Evolutionary conservation across 108 stramenopile species (phyloP), one percentile per base, ranked within the genome.

Genomic region (Hondaea fermentalgiana): DNA sequence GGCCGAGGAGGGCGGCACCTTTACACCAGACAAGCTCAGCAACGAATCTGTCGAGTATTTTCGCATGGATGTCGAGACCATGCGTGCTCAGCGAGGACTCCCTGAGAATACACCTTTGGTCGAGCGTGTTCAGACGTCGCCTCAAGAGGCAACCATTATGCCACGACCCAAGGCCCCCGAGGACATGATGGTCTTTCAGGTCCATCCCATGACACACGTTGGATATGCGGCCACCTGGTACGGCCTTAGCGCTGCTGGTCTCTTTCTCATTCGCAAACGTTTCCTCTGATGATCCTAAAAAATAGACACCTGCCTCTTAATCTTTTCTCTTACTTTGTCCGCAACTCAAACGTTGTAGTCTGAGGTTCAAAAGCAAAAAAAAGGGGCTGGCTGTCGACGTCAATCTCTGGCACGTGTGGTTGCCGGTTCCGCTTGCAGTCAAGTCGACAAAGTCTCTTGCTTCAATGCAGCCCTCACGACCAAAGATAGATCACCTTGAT

Each of bases 211-310:
- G 49, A 83, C 76, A 6, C 76, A 83, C 76, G 51, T 53, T 6
- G 76, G 76, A 12, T 83, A 83, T 35, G 76, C 76, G 51, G 76
- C 76, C n/a, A 83, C 76, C n/a, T 83, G 76, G 76, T 83, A 83
- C 51, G 76, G 76, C 45, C 76, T 83, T 23, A 25, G 49, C 45
- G 76, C 76, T 17, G 28, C 76, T 12, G 76, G 49, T 8, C 76
- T 83, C 49, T 83, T 53, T 28, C n/a, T 83, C 3, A 53, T 83
- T 23, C 45, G 51, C 45, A 47, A 53, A 16, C 45, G 76, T 12
- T 83, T 83, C 51, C 51, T 83, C 76, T 35, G 35, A 35, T 35
- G 35, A 35, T 35, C 2, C 2, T 35, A 35, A 35, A 35, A 1
- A 28, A 28, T 28, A 28, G 28, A 28, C 28, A 28, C 28, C 28